Conservation (phyloP, 371 early-diverging fungal genomes). For the Actinomortierella wolfii region DNA sequence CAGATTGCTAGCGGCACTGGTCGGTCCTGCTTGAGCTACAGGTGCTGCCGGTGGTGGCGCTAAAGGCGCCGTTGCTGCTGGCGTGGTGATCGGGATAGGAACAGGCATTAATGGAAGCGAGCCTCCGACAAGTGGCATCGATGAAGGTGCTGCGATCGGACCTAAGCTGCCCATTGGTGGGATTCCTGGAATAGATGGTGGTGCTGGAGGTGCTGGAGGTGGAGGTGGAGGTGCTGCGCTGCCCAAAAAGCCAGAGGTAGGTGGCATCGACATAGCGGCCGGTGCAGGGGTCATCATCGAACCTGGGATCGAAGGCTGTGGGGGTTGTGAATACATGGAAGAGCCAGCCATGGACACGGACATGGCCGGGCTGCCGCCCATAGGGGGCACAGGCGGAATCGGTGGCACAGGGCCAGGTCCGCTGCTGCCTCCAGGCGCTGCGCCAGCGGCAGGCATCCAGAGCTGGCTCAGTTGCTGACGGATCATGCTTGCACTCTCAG, state of each 20-base stretch:
- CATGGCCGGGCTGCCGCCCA: conserved; percentile 9
- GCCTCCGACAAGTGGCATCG: neutral
- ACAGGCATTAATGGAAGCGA: neutral
- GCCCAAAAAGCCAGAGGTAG: conserved; percentile 3
- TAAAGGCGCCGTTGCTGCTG: conserved; percentile 9
- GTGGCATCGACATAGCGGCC: conserved; percentile 5
- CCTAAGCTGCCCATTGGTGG: conserved; percentile 2
- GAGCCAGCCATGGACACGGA: conserved; percentile 6
- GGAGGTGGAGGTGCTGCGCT: neutral
- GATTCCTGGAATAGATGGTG: neutral
- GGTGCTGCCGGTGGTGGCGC: conserved; percentile 15
- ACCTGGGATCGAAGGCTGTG: too few species aligned
- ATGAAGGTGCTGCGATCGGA: conserved; percentile 3
- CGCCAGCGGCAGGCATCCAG: conserved; percentile 29
- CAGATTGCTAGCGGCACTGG: conserved; percentile 33
- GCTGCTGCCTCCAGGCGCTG: conserved; percentile 26
- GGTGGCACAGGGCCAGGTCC: conserved; percentile 6
- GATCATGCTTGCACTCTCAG: conserved; percentile 46
- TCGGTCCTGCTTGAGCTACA: conserved; percentile 22
- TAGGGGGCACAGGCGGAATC: neutral
- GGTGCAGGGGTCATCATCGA: too few species aligned
- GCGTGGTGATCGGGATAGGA: conserved; percentile 2
- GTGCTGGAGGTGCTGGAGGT: neutral
- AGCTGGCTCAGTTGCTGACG: conserved; percentile 49
- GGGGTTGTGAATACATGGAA: too few species aligned